These are phyloP conservation scores for Penicillium pancosmium DNA, from an alignment of 495 filamentous ascomycete genomes.

Conservation along the genomic window DNA sequence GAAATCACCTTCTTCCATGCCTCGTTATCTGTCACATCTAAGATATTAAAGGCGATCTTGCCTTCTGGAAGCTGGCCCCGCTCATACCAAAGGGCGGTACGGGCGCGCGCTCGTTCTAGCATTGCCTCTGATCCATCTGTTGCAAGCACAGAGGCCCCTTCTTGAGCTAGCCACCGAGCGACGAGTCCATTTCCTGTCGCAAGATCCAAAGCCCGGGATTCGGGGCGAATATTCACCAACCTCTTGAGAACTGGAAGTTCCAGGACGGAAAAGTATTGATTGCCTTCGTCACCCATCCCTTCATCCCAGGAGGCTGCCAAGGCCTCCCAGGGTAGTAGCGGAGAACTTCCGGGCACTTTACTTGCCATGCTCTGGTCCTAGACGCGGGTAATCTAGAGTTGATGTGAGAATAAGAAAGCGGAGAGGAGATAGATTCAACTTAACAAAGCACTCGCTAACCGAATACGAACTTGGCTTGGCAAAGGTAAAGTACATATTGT, in stretches of 20 bases:
- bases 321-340: background rate
- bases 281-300: constrained; percentile 20
- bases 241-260: constrained; percentile 14
- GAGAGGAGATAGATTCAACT: no score
- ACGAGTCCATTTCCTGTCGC: constrained; percentile 21
- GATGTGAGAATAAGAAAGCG: background rate
- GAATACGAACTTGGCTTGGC: no score
- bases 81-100: constrained; percentile 1
- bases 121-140: constrained; percentile 10
- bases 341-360: background rate
- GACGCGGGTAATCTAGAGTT: background rate
- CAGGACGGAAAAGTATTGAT: constrained; percentile 12
- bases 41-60: constrained; percentile 7
- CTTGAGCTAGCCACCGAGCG: constrained; percentile 14
- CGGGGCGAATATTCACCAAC: background rate
- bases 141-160: constrained; percentile 13
- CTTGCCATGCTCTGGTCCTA: background rate
- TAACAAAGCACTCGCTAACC: no score
- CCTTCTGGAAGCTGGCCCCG: background rate
- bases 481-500: no score
- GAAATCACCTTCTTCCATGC: background rate
- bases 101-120: constrained; percentile 8
- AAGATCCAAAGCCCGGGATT: constrained; percentile 13
- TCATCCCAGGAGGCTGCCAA: constrained; percentile 28
- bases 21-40: constrained; percentile 2